Conservation (phyloP, 768 basidiomycete genomes). For the Russula foetens region DNA sequence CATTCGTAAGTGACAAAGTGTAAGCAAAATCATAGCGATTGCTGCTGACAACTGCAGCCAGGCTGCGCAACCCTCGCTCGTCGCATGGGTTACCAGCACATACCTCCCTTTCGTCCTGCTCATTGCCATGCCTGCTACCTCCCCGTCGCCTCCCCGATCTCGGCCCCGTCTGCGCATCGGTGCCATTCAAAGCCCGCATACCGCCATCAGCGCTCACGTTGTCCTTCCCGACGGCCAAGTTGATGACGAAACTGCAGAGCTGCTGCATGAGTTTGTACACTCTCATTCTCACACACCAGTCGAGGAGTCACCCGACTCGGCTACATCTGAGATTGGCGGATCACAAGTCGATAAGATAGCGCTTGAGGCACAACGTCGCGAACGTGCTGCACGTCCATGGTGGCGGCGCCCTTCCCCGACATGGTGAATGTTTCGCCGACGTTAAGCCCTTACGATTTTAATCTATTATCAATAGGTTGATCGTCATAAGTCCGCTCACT, state of each 20-base stretch:
- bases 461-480: constrained; percentile 38
- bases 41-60: background rate
- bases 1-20: too few species aligned
- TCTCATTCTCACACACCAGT: constrained; percentile 29
- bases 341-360: constrained; percentile 17
- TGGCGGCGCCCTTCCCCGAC: constrained; percentile 66
- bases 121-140: background rate
- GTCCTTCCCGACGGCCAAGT: constrained; percentile 39
- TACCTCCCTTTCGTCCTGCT: background rate
- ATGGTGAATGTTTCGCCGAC: constrained; percentile 45
- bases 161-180: constrained; percentile 9
- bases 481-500: constrained; percentile 44
- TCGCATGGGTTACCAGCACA: background rate
- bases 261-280: constrained; percentile 39
- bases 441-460: background rate
- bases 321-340: constrained; percentile 19
- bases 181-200: constrained; percentile 22
- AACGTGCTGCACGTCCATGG: constrained; percentile 43
- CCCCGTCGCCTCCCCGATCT: constrained; percentile 6
- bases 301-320: constrained; percentile 29
- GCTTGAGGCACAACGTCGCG: constrained; percentile 20
- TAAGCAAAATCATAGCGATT: too few species aligned
- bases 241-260: constrained; percentile 38
- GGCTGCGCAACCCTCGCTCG: background rate
- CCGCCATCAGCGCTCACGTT: constrained; percentile 30